Percentiles rank a stretch among this genome's conserved stretches.
Evolutionary conservation across 257 asterid genomes (phyloP).

Genomic region (Salvia hispanica): DNA sequence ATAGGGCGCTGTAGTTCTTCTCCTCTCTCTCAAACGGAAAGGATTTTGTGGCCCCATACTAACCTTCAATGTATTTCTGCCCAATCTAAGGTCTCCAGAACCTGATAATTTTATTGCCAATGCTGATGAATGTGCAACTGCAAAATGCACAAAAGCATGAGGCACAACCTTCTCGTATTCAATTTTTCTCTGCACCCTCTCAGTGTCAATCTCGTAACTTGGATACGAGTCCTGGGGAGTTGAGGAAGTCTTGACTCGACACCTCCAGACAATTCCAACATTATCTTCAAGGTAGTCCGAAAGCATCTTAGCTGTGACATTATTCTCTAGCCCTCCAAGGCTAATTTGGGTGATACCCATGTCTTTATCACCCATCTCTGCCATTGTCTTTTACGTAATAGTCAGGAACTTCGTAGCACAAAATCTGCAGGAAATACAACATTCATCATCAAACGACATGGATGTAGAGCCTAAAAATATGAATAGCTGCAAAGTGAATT

Average conservation of each 20-base stretch:
- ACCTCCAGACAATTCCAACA: slow-evolving; percentile 78
- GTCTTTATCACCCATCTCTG: slow-evolving; percentile 39
- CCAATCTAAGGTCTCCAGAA: slow-evolving; percentile 51
- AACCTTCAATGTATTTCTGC: slow-evolving; percentile 49
- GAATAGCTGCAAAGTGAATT: background rate
- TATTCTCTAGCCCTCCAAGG: slow-evolving; percentile 63
- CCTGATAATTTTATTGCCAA: slow-evolving; percentile 63
- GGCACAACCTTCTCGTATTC: slow-evolving; percentile 69
- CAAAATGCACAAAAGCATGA: slow-evolving; percentile 90
- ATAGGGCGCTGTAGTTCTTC: slow-evolving; percentile 60
- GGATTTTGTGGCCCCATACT: slow-evolving; percentile 83
- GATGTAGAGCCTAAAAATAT: background rate
- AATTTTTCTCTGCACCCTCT: slow-evolving; percentile 35
- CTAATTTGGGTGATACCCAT: slow-evolving; percentile 74
- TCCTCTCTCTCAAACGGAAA: slow-evolving; percentile 55
- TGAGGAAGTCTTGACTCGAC: slow-evolving; percentile 92
- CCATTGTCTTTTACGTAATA: slow-evolving; percentile 44
- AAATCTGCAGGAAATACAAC: slow-evolving; percentile 28
- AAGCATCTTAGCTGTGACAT: slow-evolving; percentile 68
- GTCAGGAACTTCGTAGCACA: background rate
- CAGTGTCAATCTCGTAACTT: slow-evolving; percentile 43
- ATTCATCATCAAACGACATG: background rate
- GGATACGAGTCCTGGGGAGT: slow-evolving; percentile 85
- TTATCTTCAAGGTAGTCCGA: slow-evolving; percentile 56
- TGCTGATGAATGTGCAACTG: slow-evolving; percentile 50